phyloP scores from a whole-genome alignment of 768 basidiomycete genomes.

The Phaeotremella skinneri region DNA sequence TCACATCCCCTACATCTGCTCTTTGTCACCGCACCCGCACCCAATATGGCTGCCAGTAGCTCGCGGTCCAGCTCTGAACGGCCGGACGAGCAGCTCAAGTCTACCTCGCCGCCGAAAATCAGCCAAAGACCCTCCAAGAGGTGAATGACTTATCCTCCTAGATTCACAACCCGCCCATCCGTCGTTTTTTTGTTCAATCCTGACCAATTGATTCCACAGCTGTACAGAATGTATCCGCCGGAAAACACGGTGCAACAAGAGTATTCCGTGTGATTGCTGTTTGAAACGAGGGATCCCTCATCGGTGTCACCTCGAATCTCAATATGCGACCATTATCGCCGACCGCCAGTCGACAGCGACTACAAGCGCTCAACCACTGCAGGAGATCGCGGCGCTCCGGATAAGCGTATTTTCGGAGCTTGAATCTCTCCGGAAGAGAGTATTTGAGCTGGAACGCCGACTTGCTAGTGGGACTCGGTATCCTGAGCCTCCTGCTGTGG shows the following conservation, averaged over 20 bases:
- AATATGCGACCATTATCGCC: constrained; percentile 3
- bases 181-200: neutral
- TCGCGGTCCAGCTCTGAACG: no score
- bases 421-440: constrained; percentile 8
- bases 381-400: constrained; percentile 2
- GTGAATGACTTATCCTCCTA: no score
- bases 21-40: no score
- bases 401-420: constrained; percentile 7
- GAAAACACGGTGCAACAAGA: constrained; percentile 28
- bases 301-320: constrained; percentile 16
- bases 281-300: constrained; percentile 15
- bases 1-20: no score
- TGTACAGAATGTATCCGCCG: constrained; percentile 25
- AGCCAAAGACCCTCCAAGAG: constrained; percentile 18
- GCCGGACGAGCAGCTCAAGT: no score
- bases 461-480: neutral
- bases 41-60: no score
- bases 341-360: neutral
- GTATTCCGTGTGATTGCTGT: constrained; percentile 25
- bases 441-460: constrained; percentile 13
- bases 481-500: neutral
- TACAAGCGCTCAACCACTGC: neutral
- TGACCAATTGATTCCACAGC: constrained; percentile 7
- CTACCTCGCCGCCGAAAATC: constrained; percentile 14
- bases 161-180: neutral